Evolutionary conservation across 73 alveolate species (phyloP), one percentile per base, ranked within the genome.

Genomic region (Paramecium primaurelia): DNA sequence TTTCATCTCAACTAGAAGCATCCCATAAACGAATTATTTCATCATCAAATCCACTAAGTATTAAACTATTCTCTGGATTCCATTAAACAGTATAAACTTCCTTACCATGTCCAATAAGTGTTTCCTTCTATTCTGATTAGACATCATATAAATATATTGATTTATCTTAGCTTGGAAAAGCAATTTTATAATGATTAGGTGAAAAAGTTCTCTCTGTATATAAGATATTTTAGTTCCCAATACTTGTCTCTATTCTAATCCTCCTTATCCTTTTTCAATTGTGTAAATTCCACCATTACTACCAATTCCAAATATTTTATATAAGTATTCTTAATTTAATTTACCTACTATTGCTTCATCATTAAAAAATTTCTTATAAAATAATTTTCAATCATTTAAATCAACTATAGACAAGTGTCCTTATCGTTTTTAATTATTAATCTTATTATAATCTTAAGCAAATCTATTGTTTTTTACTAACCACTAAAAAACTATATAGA

Each of bases 21-120:
- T 86, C 93, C 93, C 93, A 86, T 4, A 86, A 14, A 8, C 88
- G 18, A 12, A 86, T 69, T 51, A 69, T 58, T 20, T 86, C 93
- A 58, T 86, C 93, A 36, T 86, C 88, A 58, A 71, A 45, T 26
- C 88, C 93, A 30, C 69, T 30, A 8, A 59, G 9, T 60, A 86
- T 28, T 71, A 86, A 37, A 26, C 71, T 51, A 25, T 34, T 36
- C 11, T 18, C 34, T 18, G 86, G 93, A 69, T 58, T 86, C 86
- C 86, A 59, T 44, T 69, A 1, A 7, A 58, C 93, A 6, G 90
- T 51, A 51, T 47, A 30, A 8, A 86, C 91, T 86, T 59, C 86
- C 26, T 59, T 60, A 22, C 88, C 86, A 86, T 86, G 93, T 47
- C 93, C 93, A 0, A 18, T 25, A 4, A 80, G 30, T 4, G 44